Percentiles rank a stretch among this genome's conserved stretches.
Evolutionary conservation across 169 alveolate species (phyloP).

Genomic region (Plasmodium vivax): DNA sequence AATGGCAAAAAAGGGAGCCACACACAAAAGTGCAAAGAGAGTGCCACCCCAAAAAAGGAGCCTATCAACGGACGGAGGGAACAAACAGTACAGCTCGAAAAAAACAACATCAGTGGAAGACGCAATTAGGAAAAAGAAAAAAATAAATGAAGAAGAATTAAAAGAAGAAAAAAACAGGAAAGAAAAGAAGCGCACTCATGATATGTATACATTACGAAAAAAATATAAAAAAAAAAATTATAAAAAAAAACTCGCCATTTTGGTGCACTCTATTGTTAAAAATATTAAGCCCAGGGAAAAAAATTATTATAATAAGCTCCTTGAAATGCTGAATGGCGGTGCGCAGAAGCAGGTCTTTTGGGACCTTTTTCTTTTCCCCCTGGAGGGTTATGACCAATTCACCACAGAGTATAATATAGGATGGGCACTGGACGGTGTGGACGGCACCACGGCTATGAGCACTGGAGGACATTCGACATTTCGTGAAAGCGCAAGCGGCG

Average conservation of each 20-base stretch:
- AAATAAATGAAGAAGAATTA: constrained; percentile 8
- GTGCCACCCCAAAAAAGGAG: not conserved
- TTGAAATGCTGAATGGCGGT: not conserved
- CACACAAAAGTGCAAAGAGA: not conserved
- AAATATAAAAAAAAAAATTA: constrained; percentile 13
- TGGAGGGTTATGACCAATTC: not conserved
- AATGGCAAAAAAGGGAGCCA: not conserved
- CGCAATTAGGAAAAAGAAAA: constrained; percentile 2
- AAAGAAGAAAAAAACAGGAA: constrained; percentile 1
- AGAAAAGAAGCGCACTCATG: not conserved
- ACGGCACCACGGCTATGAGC: not conserved
- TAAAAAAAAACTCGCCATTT: not conserved
- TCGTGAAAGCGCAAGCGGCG: not conserved
- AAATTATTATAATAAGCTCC: constrained; percentile 43
- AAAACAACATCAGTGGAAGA: constrained; percentile 2
- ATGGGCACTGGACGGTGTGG: not conserved
- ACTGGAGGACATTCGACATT: not conserved
- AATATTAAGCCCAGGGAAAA: constrained; percentile 40
- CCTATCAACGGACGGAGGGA: not conserved
- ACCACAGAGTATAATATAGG: not conserved
- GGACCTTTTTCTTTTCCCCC: not conserved
- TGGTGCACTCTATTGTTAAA: constrained; percentile 52
- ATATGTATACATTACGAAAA: constrained; percentile 9
- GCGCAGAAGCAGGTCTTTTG: constrained; percentile 2
- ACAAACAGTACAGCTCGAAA: not conserved